Conservation (phyloP, 176 grass and related monocot genomes). For the Eremochloa ophiuroides region DNA sequence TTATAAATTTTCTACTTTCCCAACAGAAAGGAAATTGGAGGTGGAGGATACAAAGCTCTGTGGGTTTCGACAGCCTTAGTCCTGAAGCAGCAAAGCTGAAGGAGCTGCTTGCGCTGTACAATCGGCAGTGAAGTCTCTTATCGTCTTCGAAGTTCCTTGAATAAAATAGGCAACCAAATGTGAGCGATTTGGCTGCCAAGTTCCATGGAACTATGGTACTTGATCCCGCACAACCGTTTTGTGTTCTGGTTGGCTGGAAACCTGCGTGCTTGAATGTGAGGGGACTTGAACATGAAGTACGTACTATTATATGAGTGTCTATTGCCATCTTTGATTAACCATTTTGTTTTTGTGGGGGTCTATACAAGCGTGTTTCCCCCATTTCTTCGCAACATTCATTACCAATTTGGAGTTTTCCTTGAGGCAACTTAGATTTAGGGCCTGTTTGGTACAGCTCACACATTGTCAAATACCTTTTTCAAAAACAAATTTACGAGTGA, state of each 20-base stretch:
- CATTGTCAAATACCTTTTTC: no score
- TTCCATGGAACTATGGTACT: not conserved
- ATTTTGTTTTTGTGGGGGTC: not conserved
- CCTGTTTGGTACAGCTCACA: no score
- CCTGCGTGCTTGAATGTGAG: no score
- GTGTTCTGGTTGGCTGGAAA: not conserved
- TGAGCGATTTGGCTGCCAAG: not conserved
- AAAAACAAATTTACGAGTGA: no score
- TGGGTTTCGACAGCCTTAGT: constrained; percentile 53
- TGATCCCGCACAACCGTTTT: not conserved
- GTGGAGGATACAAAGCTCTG: constrained; percentile 73
- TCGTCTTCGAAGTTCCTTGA: not conserved
- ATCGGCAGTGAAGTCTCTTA: constrained; percentile 42
- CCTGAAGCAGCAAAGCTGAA: constrained; percentile 67
- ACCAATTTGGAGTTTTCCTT: no score
- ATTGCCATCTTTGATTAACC: not conserved
- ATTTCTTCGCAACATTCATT: no score
- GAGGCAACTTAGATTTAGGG: no score
- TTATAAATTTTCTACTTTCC: constrained; percentile 4
- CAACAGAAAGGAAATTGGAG: constrained; percentile 82
- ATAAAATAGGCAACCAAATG: constrained; percentile 11
- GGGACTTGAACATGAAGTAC: not conserved
- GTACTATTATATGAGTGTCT: not conserved
- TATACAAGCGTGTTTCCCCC: no score
- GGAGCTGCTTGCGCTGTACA: constrained; percentile 51